Base-by-base conservation (phyloP, 495 filamentous ascomycete genomes). In the Amphirosellinia nigrospora region DNA sequence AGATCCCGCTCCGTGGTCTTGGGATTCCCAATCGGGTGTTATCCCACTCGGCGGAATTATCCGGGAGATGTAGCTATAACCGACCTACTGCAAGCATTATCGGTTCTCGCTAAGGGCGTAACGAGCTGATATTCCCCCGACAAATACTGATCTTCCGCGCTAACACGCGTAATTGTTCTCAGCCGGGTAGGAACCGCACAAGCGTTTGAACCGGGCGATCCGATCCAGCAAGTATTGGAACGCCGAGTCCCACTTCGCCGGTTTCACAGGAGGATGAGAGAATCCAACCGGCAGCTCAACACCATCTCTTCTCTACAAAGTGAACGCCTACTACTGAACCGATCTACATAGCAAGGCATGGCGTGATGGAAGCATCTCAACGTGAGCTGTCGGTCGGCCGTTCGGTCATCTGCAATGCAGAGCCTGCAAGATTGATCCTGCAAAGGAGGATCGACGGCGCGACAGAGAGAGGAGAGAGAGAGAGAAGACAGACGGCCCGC, bases 351-450 rank as follows among this genome's bases (percentile, higher is more conserved):
- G 23, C n/a, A n/a, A n/a, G n/a, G n/a, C n/a, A n/a, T n/a, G 21
- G 10, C 19, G 46, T 15, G 28, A 53, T 21, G 39, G 43, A 28
- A 5, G 5, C 0, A 41, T 23, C n/a, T n/a, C 5, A 41, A 8
- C 23, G 16, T n/a, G n/a, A n/a, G n/a, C n/a, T n/a, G n/a, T n/a
- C 28, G 7, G 26, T 10, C 61, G 38, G 63, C 15, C 39, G 43
- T 19, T 65, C 46, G 63, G 61, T 48, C 60, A 50, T 64, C 63
- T 65, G 46, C 63, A 28, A 39, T 53, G 32, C 45, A 13, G 63
- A 65, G 4, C 32, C 41, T 65, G 46, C 63, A 65, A 39, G 63
- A 28, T 65, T 38, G 63, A 53, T 65, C 63, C 63, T 65, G 46
- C 63, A 65, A 52, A 53, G 45, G 45, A n/a, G 28, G 63, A 65